Percentiles rank a stretch among this genome's conserved stretches.
Conservation (phyloP, 495 filamentous ascomycete species). For the Penicillium ucsense region DNA sequence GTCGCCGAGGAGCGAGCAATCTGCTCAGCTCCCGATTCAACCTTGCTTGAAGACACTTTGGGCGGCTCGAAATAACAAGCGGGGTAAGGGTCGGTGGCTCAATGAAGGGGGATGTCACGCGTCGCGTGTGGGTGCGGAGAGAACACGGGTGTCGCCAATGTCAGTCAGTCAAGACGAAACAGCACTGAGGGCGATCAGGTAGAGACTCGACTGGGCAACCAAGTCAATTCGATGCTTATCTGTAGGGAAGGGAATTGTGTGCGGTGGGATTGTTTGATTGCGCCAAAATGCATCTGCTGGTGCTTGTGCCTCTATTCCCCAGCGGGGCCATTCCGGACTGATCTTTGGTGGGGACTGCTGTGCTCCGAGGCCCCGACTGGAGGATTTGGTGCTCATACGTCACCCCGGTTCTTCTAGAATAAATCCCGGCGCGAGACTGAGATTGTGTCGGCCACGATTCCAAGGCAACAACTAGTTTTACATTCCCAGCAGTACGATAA, state of each 20-base stretch:
- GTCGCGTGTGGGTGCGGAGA: conserved; percentile 11
- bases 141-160: not conserved
- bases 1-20: not conserved
- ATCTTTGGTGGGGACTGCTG: conserved; percentile 21
- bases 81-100: not conserved
- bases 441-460: not conserved
- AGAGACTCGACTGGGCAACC: too few relatives aligned
- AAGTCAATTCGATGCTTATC: too few relatives aligned
- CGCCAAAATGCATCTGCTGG: conserved; percentile 10
- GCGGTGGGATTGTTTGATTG: not conserved
- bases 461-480: too few relatives aligned
- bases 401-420: conserved; percentile 1
- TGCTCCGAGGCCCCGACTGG: conserved; percentile 12
- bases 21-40: not conserved
- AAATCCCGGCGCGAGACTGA: not conserved
- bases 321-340: conserved; percentile 14
- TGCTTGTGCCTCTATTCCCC: too few relatives aligned
- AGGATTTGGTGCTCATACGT: conserved; percentile 5
- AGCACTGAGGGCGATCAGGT: not conserved
- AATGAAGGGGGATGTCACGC: not conserved
- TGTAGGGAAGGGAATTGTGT: not conserved
- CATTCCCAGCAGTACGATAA: too few relatives aligned
- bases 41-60: not conserved
- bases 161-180: not conserved
- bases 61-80: not conserved